phyloP scores from a whole-genome alignment of 768 basidiomycete species.

The Boletales sp. region DNA sequence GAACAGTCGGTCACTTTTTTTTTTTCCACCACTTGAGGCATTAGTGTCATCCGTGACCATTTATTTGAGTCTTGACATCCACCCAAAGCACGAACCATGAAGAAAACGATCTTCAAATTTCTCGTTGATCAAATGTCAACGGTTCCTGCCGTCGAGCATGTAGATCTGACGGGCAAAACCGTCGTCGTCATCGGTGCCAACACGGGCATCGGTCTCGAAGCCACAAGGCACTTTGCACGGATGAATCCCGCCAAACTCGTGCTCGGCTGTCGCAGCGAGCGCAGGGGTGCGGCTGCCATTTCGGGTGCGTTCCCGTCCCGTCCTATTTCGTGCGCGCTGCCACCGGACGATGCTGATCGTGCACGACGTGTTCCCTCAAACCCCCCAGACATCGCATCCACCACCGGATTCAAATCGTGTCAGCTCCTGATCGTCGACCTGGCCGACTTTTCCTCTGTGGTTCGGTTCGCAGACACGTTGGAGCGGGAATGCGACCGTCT shows the following conservation, averaged over 20 bases:
- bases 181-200: conserved; percentile 33
- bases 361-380: no score
- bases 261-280: conserved; percentile 26
- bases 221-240: conserved; percentile 27
- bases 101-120: conserved; percentile 2
- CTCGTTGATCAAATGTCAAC: conserved; percentile 14
- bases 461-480: conserved; percentile 7
- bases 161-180: conserved; percentile 27
- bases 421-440: conserved; percentile 27
- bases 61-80: no score
- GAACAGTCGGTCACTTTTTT: no score
- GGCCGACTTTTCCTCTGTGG: conserved; percentile 14
- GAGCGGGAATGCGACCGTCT: conserved; percentile 5
- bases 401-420: conserved; percentile 29
- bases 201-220: conserved; percentile 32
- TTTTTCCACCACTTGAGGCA: no score
- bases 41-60: no score
- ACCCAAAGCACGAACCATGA: conserved; percentile 3
- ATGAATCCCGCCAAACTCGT: conserved; percentile 30
- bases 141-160: conserved; percentile 13
- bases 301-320: conserved; percentile 9
- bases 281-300: conserved; percentile 19
- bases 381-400: conserved; percentile 19
- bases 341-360: no score
- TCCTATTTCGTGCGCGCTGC: background rate